A percentile compares a stretch with the other conserved stretches of the same genome.
These are phyloP conservation scores for Zoysia matrella DNA, from an alignment of 202 grass and related monocot genomes.

Conservation along the genomic window DNA sequence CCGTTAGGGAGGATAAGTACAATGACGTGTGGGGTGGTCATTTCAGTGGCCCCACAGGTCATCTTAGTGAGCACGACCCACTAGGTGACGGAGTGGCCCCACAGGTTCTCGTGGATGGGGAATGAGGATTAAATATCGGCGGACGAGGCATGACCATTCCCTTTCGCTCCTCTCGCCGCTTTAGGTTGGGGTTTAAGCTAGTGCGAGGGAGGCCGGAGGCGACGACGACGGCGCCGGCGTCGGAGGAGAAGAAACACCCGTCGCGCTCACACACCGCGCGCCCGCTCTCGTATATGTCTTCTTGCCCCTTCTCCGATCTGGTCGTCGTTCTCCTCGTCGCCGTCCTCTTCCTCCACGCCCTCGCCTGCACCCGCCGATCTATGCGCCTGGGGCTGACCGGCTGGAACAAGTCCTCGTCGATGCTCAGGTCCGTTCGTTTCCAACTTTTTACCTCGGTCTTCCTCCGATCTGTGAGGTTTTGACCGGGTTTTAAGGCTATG, in stretches of 20 bases:
- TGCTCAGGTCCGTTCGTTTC: conserved; percentile 44
- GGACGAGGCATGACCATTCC: conserved; percentile 18
- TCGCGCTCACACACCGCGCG: background rate
- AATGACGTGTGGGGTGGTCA: fast-evolving
- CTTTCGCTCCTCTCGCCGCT: conserved; percentile 62
- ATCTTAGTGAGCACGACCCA: background rate
- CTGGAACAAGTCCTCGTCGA: conserved; percentile 36
- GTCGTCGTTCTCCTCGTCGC: conserved; percentile 52
- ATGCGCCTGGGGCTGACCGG: conserved; percentile 59
- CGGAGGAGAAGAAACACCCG: conserved; percentile 17
- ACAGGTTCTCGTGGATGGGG: background rate
- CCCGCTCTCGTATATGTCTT: conserved; percentile 53
- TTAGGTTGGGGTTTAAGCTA: conserved; percentile 77
- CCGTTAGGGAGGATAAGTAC: fast-evolving
- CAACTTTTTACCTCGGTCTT: background rate
- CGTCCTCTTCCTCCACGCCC: conserved; percentile 45
- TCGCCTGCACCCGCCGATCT: conserved; percentile 52
- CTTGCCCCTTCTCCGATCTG: conserved; percentile 49
- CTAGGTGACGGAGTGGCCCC: no score
- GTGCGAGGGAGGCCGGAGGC: conserved; percentile 56
- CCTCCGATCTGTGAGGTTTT: conserved; percentile 39
- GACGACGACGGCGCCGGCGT: conserved; percentile 44
- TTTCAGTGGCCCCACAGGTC: fast-evolving
- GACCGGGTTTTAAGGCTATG: conserved; percentile 23
- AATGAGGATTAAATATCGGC: conserved; percentile 58